Evolutionary conservation across 1,284 basidiomycete species (phyloP).

Genomic region (Apiotrichum porosum): DNA sequence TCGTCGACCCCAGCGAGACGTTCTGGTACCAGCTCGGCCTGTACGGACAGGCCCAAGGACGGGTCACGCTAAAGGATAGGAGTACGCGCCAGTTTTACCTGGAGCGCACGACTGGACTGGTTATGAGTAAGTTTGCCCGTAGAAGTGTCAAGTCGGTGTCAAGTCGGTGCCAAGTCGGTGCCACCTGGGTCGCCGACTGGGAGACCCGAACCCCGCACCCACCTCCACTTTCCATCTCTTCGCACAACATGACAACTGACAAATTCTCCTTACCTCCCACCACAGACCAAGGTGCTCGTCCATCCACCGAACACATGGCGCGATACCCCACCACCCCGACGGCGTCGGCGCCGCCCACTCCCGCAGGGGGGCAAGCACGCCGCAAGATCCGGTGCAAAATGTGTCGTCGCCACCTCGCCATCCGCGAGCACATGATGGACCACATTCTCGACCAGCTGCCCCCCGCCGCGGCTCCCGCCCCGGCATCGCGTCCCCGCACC

Average conservation of each 20-base stretch:
- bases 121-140: slow-evolving; percentile 58
- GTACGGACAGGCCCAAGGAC: slow-evolving; percentile 66
- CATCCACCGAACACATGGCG: slow-evolving; percentile 67
- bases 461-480: background rate
- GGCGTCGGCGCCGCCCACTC: slow-evolving; percentile 60
- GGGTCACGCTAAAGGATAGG: slow-evolving; percentile 64
- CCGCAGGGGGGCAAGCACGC: slow-evolving; percentile 42
- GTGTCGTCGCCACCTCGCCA: slow-evolving; percentile 81
- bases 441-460: slow-evolving; percentile 58
- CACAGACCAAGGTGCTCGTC: slow-evolving; percentile 60
- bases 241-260: background rate
- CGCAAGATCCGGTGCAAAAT: slow-evolving; percentile 76
- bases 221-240: slow-evolving; percentile 1
- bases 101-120: slow-evolving; percentile 64
- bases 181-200: background rate
- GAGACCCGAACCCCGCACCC: background rate
- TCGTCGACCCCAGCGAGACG: slow-evolving; percentile 67
- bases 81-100: slow-evolving; percentile 73
- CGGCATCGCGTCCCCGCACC: slow-evolving; percentile 37
- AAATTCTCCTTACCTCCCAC: background rate
- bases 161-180: background rate
- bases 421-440: slow-evolving; percentile 85
- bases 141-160: background rate
- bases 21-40: slow-evolving; percentile 73
- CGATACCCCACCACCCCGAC: slow-evolving; percentile 63